Evolutionary conservation across 31 red algal genomes (phyloP), one percentile per base, ranked within the genome.

Genomic region (Asparagopsis taxiformis): DNA sequence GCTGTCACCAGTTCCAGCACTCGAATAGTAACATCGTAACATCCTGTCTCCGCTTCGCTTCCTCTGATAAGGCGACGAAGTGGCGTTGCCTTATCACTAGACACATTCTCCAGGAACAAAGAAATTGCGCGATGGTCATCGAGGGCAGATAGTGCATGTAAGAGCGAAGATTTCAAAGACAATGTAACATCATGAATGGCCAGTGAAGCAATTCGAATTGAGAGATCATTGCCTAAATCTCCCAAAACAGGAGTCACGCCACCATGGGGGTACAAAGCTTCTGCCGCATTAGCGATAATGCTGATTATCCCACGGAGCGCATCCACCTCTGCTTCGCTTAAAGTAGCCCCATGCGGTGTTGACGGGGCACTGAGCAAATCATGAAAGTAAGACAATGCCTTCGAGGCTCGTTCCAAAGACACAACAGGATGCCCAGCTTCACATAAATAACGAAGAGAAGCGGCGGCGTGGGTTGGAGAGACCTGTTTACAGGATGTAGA

Each of bases 381-480:
- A 32, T 84, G 66, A 32, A 92, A 68, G 21, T 69, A 65, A 17
- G 72, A 64, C 54, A 92, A 50, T 4, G 65, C 88, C 31, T 65
- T 70, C 8, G 62, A 49, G 2, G 52, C 72, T 20, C 74, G 61
- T 74, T 92, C 78, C 15, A 84, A 39, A 1, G 88, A 92, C 6
- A 84, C 88, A 26, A 85, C 70, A 35, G 91, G 67, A 50, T 88
- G 91, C 33, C 83, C 82, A 25, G 75, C 62, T 22, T 87, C 62
- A 30, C 65, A 66, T 0, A 94, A 60, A 58, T 74, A 94, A 1
- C 91, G 83, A 11, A 89, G 51, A 1, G 79, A 66, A 6, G 82
- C 57, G 24, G 57, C 22, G 3, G 91, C 91, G 64, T 94, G 91
- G 2, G 75, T 50, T 58, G 74, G 71, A 28, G 75, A 85, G 1